Percentiles rank a stretch among this genome's conserved stretches.
Conservation (phyloP, 2,329 filamentous ascomycete species). For the Metarhizium humberi region DNA sequence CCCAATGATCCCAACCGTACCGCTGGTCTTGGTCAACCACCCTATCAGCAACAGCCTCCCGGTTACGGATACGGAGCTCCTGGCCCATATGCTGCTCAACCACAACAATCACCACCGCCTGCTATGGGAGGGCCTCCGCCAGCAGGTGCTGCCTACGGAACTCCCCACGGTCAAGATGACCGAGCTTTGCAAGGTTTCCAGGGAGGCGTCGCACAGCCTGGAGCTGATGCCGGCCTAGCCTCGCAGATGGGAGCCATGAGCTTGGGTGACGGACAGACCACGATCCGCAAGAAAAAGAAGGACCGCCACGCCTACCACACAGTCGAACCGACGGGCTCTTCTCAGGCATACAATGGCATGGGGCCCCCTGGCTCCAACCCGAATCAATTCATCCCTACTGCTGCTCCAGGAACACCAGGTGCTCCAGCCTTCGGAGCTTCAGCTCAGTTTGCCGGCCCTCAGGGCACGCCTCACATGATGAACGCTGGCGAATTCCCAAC, state of each 20-base stretch:
- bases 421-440: constrained; percentile 29
- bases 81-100: constrained; percentile 9
- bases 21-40: constrained; percentile 40
- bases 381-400: constrained; percentile 28
- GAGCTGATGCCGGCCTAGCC: constrained; percentile 43
- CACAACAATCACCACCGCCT: constrained; percentile 1
- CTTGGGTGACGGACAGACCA: constrained; percentile 44
- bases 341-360: constrained; percentile 61
- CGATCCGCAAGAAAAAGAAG: constrained; percentile 73
- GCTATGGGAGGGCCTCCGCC: neutral
- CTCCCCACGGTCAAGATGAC: constrained; percentile 20
- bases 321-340: constrained; percentile 62
- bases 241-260: constrained; percentile 73
- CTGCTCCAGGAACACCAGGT: constrained; percentile 13
- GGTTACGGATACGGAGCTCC: constrained; percentile 18
- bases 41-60: constrained; percentile 37
- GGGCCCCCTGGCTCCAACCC: constrained; percentile 45
- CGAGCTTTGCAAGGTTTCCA: constrained; percentile 19
- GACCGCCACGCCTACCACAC: constrained; percentile 88
- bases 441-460: constrained; percentile 36
- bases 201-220: constrained; percentile 19
- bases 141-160: constrained; percentile 20
- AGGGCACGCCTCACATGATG: constrained; percentile 30
- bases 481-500: constrained; percentile 51
- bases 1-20: constrained; percentile 41